Conservation (phyloP, 2,329 filamentous ascomycete species). For the Diaporthe eres region DNA sequence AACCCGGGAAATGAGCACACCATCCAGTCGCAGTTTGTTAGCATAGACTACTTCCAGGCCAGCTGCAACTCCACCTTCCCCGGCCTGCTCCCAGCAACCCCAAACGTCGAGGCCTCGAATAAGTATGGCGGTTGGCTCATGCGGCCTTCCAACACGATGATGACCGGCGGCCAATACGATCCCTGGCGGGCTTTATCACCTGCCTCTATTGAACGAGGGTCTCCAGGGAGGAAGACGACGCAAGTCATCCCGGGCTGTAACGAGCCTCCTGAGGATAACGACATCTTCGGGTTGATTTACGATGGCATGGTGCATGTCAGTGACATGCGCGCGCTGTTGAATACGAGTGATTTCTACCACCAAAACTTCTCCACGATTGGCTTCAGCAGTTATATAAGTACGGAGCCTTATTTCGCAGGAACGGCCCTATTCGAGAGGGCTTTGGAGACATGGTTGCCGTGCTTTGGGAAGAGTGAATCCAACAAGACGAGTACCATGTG, state of each 20-base stretch:
- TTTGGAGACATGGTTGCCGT: constrained; percentile 33
- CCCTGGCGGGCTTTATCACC: constrained; percentile 46
- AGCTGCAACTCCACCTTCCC: constrained; percentile 19
- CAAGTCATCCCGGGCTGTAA: constrained; percentile 38
- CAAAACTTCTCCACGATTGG: constrained; percentile 34
- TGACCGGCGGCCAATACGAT: constrained; percentile 50
- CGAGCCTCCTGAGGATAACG: constrained; percentile 21
- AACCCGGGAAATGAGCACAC: constrained; percentile 29
- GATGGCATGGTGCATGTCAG: constrained; percentile 39
- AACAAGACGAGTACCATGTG: background rate
- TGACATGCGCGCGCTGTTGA: constrained; percentile 32
- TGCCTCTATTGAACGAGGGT: constrained; percentile 34
- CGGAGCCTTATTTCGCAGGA: constrained; percentile 16
- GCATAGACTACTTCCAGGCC: constrained; percentile 17
- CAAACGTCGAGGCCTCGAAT: constrained; percentile 29
- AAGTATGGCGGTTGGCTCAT: constrained; percentile 48
- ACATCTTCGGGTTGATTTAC: constrained; percentile 39
- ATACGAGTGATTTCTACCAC: constrained; percentile 25
- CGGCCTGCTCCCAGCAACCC: constrained; percentile 24
- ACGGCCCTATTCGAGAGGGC: constrained; percentile 26
- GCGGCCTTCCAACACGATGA: constrained; percentile 46
- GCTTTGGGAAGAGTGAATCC: background rate
- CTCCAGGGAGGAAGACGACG: constrained; percentile 29
- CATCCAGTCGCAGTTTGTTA: constrained; percentile 17
- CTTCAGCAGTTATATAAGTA: constrained; percentile 26